Evolutionary conservation across 208 protist genomes (phyloP).

Genomic region (Trypanosoma caninum): DNA sequence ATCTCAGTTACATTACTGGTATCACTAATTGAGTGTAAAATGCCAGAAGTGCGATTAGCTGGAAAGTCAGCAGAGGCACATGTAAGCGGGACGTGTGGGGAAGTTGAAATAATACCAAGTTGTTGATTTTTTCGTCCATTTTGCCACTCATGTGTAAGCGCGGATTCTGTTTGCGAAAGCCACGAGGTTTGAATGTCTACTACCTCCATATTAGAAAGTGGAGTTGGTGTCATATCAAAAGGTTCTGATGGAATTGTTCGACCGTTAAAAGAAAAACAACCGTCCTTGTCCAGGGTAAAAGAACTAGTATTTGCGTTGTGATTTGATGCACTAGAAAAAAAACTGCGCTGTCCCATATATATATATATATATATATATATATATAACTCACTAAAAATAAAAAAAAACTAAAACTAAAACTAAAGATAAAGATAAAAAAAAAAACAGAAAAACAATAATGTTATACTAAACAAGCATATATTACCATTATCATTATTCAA

Average conservation of each 20-base stretch:
- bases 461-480: background rate
- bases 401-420: too few species aligned
- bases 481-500: background rate
- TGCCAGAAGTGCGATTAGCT: conserved; percentile 33
- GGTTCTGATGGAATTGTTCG: background rate
- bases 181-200: conserved; percentile 18
- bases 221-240: background rate
- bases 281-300: too few species aligned
- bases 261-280: too few species aligned
- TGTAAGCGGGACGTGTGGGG: conserved; percentile 16
- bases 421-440: conserved; percentile 18
- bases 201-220: background rate
- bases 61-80: conserved; percentile 28
- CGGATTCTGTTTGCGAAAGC: conserved; percentile 33
- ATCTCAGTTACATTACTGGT: conserved; percentile 2
- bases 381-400: too few species aligned
- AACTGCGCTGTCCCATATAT: conserved; percentile 15
- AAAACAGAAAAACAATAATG: conserved; percentile 13
- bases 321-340: background rate
- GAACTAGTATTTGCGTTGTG: too few species aligned
- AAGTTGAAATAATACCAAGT: conserved; percentile 5
- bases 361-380: background rate
- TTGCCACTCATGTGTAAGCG: conserved; percentile 21
- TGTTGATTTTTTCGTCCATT: background rate
- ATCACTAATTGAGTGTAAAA: conserved; percentile 17